Evolutionary conservation across 1,284 basidiomycete species (phyloP), one percentile per base, ranked within the genome.

Genomic region (Taiwanofungus camphoratus): DNA sequence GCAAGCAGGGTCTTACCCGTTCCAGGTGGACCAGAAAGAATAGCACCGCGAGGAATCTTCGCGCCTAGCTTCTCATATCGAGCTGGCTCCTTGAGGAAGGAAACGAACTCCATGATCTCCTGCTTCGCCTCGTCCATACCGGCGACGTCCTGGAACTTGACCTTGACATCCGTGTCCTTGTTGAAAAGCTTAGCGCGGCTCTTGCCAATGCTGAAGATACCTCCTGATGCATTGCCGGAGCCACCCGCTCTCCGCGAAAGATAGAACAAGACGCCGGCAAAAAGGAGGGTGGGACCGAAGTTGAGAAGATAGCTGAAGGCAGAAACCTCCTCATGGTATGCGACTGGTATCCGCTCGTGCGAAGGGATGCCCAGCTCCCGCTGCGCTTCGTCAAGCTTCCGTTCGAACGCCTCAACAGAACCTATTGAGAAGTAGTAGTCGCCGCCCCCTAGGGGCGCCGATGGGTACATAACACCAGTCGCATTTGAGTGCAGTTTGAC

Each of bases 71-170:
- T 90, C 69, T 98, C 91, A 68, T 98, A 99, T 64, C 88, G 88
- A 35, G 81, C 70, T 5, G 95, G 95, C 54, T 98, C 90, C 73
- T 98, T 98, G 61, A 99, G 76, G 74, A 99, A 99, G 58, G 94
- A 95, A 63, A 99, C 96, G 61, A 99, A 99, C 66, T 99, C 95
- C 92, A 98, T 97, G 57, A 99, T 96, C 71, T 99, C 95, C 71
- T 95, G 90, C 74, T 99, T 99, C 42, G 94, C 95, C 68, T 99
- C 95, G 69, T 99, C 95, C 94, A 98, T 98, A 35, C 95, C 95
- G 21, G 95, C 95, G 18, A 99, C 92, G 62, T 99, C 92, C 67
- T 82, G 83, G 72, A 99, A 99, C 61, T 90, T 91, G 56, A 89
- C 85, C 61, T 85, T 89, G 58, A 99, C 87, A 46, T 95, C 90